Evolutionary conservation across 2,329 filamentous ascomycete genomes (phyloP), one percentile per base, ranked within the genome.

Genomic region (Aspergillus sp.): DNA sequence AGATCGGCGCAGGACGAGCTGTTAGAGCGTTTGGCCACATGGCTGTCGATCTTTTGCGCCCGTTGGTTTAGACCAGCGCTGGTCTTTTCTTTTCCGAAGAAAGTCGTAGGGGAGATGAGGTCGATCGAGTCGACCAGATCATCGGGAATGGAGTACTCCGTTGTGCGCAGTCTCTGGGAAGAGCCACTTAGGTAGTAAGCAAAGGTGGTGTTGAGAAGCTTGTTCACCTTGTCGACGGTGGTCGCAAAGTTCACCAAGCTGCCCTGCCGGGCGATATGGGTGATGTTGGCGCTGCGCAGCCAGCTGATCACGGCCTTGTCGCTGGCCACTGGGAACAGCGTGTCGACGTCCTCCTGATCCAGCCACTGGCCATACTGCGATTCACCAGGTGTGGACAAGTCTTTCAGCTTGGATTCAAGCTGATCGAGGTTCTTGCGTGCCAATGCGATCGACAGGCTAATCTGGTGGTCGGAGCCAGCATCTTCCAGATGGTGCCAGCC

Each of bases 51-150:
- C 42, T 56, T 53, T 3, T 44, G 32, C 7, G 58, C 7, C 39
- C 11, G 52, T 23, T 38, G 11, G 41, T 13, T 50, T 58, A 36
- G 38, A 1, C 42, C 41, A 21, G 44, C 57, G 41, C 21, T 47
- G 2, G 52, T 58, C 39, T 53, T 63, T 30, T 64, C 76, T 54
- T 74, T 76, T 59, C 80, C 81, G 63, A 84, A 84, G 57, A 78
- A 80, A 38, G 78, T 83, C 0, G 82, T 84, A 0, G 83, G 82
- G 23, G 83, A 80, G 48, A 85, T 78, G 15, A 83, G 70, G 57
- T 82, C 77, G 65, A 83, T 77, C 62, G 78, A 66, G 3, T 65
- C 54, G 21, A 68, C 64, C 54, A 82, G 64, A 13, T 75, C 66
- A n/a, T 76, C 70, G 0, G 77, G 77, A 10, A 79, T 70, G 2